Percentiles rank a stretch among this genome's conserved stretches.
phyloP scores from a whole-genome alignment of 768 basidiomycete genomes.

The Suillus bovinus region DNA sequence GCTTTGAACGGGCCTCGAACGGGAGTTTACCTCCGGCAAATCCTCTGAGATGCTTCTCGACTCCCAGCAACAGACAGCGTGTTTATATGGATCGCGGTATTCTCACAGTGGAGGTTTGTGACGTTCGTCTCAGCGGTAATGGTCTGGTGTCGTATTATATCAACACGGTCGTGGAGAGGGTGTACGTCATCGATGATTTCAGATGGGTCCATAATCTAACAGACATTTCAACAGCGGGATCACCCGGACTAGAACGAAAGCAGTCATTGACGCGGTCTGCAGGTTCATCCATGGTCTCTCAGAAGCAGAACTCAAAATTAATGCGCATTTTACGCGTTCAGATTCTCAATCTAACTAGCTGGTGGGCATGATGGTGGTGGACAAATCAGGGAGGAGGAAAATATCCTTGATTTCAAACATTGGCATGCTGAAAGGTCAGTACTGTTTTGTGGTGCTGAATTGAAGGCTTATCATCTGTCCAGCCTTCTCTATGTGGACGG shows the following conservation, averaged over 20 bases:
- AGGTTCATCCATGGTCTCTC: constrained; percentile 35
- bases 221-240: constrained; percentile 40
- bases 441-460: not conserved
- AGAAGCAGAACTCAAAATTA: not conserved
- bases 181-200: constrained; percentile 21
- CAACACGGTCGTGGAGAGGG: constrained; percentile 60
- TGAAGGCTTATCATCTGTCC: not conserved
- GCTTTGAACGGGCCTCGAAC: constrained; percentile 66
- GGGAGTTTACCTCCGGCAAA: constrained; percentile 47
- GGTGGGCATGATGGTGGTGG: constrained; percentile 61
- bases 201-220: not conserved
- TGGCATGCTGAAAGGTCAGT: constrained; percentile 56
- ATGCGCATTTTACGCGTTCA: constrained; percentile 20
- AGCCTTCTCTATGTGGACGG: constrained; percentile 62
- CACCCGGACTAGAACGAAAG: constrained; percentile 49
- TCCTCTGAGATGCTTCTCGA: constrained; percentile 57
- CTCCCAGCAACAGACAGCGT: constrained; percentile 65
- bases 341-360: constrained; percentile 66
- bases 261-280: constrained; percentile 61
- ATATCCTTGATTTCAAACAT: constrained; percentile 66
- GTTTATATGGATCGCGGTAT: constrained; percentile 70
- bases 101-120: constrained; percentile 72
- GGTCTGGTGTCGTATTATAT: constrained; percentile 77
- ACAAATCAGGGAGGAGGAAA: constrained; percentile 65
- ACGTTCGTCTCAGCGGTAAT: constrained; percentile 48